These are phyloP conservation scores for Tuber brumale DNA, from an alignment of 495 filamentous ascomycete species.

Conservation along the genomic window DNA sequence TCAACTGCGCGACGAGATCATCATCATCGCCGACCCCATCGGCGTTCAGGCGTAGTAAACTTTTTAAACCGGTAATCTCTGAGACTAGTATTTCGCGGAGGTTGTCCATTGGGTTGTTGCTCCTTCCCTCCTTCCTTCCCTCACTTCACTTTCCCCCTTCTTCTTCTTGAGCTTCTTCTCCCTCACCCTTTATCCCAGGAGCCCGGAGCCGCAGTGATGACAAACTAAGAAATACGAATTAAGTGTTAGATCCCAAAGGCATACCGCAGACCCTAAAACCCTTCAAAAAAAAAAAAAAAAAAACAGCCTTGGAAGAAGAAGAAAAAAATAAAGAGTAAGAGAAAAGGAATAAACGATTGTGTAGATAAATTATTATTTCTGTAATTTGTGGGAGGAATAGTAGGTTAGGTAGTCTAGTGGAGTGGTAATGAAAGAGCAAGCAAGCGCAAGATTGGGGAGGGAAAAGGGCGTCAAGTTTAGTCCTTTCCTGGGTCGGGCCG, in stretches of 20 bases:
- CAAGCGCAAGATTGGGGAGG: not conserved
- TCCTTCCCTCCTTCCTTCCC: not conserved
- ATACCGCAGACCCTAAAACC: not conserved
- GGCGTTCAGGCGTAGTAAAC: conserved; percentile 38
- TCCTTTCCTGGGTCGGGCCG: not conserved
- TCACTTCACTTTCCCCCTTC: not conserved
- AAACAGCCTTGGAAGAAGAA: no score
- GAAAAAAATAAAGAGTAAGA: not conserved
- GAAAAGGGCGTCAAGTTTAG: not conserved
- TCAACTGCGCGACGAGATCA: conserved; percentile 34
- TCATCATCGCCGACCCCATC: conserved; percentile 40
- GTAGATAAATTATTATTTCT: not conserved
- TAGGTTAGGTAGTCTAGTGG: not conserved
- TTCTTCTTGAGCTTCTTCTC: not conserved
- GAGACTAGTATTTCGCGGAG: conserved; percentile 35
- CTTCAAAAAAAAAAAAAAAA: not conserved
- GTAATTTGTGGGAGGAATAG: not conserved
- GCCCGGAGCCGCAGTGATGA: not conserved
- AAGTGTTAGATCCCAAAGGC: not conserved
- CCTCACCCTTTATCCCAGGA: not conserved
- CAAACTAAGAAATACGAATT: conserved; percentile 5
- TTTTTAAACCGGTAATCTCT: conserved; percentile 37
- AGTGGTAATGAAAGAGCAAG: not conserved
- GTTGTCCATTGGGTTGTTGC: conserved; percentile 21
- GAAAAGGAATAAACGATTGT: not conserved